Evolutionary conservation across 257 asterid species (phyloP).

Genomic region (Penstemon newberryi): DNA sequence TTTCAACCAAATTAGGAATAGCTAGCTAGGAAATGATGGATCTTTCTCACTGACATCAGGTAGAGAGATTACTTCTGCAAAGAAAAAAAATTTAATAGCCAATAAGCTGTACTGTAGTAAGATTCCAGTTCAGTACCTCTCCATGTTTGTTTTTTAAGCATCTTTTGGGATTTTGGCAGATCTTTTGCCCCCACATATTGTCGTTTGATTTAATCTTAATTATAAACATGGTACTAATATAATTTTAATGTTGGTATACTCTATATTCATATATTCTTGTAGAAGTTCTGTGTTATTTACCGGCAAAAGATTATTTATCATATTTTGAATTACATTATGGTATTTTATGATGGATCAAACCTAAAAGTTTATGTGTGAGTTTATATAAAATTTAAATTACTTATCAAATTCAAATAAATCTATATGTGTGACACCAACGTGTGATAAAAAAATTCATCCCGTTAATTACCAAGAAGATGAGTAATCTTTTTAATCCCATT

Average conservation of each 20-base stretch:
- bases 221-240: too few relatives aligned
- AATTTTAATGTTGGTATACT: too few relatives aligned
- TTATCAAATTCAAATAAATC: too few relatives aligned
- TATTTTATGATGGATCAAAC: slow-evolving; percentile 14
- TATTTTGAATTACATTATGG: slow-evolving; percentile 27
- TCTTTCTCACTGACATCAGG: slow-evolving; percentile 24
- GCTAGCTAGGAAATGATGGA: slow-evolving; percentile 2
- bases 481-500: too few relatives aligned
- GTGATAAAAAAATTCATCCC: too few relatives aligned
- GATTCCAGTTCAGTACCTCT: slow-evolving; percentile 28
- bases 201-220: slow-evolving; percentile 36
- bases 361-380: slow-evolving; percentile 11
- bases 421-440: too few relatives aligned
- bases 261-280: too few relatives aligned
- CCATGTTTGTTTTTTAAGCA: slow-evolving; percentile 33
- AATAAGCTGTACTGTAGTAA: slow-evolving; percentile 1
- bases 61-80: neutral
- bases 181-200: slow-evolving; percentile 45
- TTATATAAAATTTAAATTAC: too few relatives aligned
- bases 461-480: too few relatives aligned
- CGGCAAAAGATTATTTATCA: too few relatives aligned
- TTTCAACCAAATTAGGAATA: neutral
- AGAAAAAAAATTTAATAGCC: neutral
- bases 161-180: slow-evolving; percentile 51
- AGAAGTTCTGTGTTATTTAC: too few relatives aligned